These are phyloP conservation scores for Calycina herbarum DNA, from an alignment of 2,329 filamentous ascomycete species.

Conservation along the genomic window DNA sequence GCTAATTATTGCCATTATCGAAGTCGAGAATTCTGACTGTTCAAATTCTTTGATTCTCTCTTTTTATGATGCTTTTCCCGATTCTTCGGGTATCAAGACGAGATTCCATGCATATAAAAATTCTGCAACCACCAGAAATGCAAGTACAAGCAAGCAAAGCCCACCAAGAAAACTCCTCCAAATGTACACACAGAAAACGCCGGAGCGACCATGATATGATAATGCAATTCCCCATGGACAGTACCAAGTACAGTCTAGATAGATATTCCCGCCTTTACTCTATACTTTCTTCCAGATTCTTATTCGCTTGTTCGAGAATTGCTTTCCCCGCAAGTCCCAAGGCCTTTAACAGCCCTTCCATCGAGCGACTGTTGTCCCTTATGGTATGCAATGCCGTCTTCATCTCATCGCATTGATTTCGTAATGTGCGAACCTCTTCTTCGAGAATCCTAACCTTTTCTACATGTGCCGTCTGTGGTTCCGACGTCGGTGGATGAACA, in stretches of 20 bases:
- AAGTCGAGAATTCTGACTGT: too few relatives aligned
- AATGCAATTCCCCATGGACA: background rate
- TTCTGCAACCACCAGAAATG: background rate
- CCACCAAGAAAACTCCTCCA: background rate
- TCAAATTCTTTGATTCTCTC: too few relatives aligned
- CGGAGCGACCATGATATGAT: background rate
- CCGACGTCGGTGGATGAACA: constrained; percentile 3
- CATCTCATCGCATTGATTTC: constrained; percentile 30
- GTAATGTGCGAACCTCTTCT: constrained; percentile 31
- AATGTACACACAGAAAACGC: background rate
- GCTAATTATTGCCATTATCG: too few relatives aligned
- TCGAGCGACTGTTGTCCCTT: constrained; percentile 31
- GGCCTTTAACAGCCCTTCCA: constrained; percentile 30
- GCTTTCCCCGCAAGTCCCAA: constrained; percentile 26
- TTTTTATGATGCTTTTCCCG: too few relatives aligned
- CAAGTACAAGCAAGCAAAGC: background rate
- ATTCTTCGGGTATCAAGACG: too few relatives aligned
- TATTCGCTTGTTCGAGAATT: constrained; percentile 27
- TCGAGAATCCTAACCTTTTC: constrained; percentile 25
- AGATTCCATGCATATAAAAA: too few relatives aligned
- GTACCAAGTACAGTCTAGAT: constrained; percentile 2
- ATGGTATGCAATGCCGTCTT: constrained; percentile 31
- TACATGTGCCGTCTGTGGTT: constrained; percentile 7
- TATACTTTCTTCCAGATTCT: constrained; percentile 16
- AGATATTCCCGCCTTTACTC: background rate